Evolutionary conservation across 345 rosid genomes (phyloP), one percentile per base, ranked within the genome.

Genomic region (Alliaria petiolata): DNA sequence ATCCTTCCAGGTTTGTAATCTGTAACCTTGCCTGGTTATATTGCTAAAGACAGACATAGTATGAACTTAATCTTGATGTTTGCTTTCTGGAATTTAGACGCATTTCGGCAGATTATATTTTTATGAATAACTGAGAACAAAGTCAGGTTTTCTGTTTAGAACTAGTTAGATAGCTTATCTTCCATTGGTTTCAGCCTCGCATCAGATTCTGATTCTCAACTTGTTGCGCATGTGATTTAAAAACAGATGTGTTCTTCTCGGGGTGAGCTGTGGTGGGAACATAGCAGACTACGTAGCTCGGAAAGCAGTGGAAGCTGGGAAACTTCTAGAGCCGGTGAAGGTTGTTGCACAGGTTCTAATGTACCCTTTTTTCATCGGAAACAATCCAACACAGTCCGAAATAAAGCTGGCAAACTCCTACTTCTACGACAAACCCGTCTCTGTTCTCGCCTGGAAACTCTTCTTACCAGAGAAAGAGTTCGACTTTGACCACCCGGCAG

Each of bases 331-430:
- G 43, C 97, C 96, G 22, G 84, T 95, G 8, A 95, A 89, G 83
- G 95, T 89, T 57, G 96, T 89, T 7, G 96, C 97, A 8, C 99
- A 91, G 81, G 92, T 95, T 55, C 78, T 91, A 74, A 83, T 95
- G 93, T 87, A 86, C 78, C 96, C 97, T 5, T 95, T 91, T 68
- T 95, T 91, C 80, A 85, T 83, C 4, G 99, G 99, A 34, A 91
- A 84, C 55, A 69, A 81, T 42, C 95, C 95, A 12, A 91, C 90
- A 0, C 86, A 82, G 28, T 95, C 96, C 1, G 95, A 95, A 58
- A 81, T 83, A 67, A 88, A 86, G 82, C 80, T 89, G 22, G 85
- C 96, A 55, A 95, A 88, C 77, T 85, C 93, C 28, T 89, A 89
- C 83, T 85, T 91, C 70, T 91, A 83, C 13, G 93, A 91, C 75